Conservation (phyloP, 129 eudicot species). For the Deinandra increscens region DNA sequence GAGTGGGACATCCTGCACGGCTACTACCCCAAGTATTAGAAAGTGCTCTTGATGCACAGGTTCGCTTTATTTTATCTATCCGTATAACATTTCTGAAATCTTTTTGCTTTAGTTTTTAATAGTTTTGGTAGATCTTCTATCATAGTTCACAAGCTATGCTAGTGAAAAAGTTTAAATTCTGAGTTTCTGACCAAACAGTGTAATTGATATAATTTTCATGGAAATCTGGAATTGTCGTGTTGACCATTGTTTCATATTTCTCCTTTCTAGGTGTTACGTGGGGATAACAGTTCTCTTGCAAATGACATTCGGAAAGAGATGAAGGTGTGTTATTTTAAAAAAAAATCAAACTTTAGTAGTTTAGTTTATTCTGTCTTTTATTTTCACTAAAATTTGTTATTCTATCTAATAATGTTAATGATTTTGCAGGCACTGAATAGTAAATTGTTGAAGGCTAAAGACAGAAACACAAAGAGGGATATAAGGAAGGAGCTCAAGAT, state of each 20-base stretch:
- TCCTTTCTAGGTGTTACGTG: conserved; percentile 70
- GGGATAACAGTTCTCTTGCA: conserved; percentile 94
- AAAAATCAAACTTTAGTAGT: not conserved
- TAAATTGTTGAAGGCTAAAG: conserved; percentile 85
- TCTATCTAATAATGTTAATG: not conserved
- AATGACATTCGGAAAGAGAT: conserved; percentile 98
- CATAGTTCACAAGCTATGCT: conserved; percentile 2
- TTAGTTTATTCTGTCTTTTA: not conserved
- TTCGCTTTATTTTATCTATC: conserved; percentile 17
- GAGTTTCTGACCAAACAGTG: not conserved
- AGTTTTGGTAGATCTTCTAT: not conserved
- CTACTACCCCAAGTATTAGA: conserved; percentile 93
- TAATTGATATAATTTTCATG: not conserved
- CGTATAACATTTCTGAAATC: not conserved
- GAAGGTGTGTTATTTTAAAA: conserved; percentile 49
- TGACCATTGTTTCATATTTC: not conserved
- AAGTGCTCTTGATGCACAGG: conserved; percentile 96
- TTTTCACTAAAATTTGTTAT: not conserved
- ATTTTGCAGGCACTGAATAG: conserved; percentile 64
- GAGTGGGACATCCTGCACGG: conserved; percentile 99
- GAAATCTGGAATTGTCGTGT: not conserved
- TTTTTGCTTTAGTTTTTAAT: not conserved
- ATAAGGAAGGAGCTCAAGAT: conserved; percentile 80
- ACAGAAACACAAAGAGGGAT: conserved; percentile 84
- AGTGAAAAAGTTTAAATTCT: not conserved